phyloP scores from a whole-genome alignment of 2,329 filamentous ascomycete genomes.

The Domatiomyces catenatus region DNA sequence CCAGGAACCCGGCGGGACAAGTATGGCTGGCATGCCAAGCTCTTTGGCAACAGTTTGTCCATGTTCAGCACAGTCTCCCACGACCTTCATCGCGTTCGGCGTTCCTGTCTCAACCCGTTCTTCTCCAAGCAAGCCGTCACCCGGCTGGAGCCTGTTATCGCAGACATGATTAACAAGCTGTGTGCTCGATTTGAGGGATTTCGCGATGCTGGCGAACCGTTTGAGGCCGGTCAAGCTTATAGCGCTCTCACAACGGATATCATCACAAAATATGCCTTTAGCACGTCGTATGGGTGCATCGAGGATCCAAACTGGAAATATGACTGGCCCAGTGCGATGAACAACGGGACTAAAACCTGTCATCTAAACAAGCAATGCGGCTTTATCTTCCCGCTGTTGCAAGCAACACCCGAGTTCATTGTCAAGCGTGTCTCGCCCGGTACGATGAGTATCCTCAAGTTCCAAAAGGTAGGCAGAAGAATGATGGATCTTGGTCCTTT shows the following conservation, averaged over 20 bases:
- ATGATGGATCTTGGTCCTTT: not conserved
- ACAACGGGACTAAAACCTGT: constrained; percentile 1
- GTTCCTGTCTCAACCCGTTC: constrained; percentile 16
- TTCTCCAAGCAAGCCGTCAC: constrained; percentile 14
- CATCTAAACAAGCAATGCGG: constrained; percentile 8
- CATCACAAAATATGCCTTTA: constrained; percentile 12
- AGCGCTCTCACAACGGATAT: constrained; percentile 22
- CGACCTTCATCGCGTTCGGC: constrained; percentile 17
- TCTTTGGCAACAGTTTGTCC: constrained; percentile 9
- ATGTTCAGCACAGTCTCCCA: constrained; percentile 13
- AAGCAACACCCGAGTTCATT: constrained; percentile 4
- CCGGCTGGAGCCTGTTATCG: constrained; percentile 16
- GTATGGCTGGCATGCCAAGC: constrained; percentile 10
- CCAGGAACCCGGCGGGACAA: constrained; percentile 18
- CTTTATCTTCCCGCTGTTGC: constrained; percentile 6
- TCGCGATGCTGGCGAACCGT: constrained; percentile 2
- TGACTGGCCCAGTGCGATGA: not conserved
- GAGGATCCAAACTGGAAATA: constrained; percentile 5
- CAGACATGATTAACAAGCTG: constrained; percentile 16
- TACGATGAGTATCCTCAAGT: constrained; percentile 2
- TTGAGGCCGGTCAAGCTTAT: constrained; percentile 17
- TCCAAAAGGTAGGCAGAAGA: constrained; percentile 1
- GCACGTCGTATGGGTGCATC: constrained; percentile 2
- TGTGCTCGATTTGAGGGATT: constrained; percentile 6
- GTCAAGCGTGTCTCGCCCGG: constrained; percentile 5